Base-by-base conservation (phyloP, 2,329 filamentous ascomycete species). In the Alternaria angustiovoidea region DNA sequence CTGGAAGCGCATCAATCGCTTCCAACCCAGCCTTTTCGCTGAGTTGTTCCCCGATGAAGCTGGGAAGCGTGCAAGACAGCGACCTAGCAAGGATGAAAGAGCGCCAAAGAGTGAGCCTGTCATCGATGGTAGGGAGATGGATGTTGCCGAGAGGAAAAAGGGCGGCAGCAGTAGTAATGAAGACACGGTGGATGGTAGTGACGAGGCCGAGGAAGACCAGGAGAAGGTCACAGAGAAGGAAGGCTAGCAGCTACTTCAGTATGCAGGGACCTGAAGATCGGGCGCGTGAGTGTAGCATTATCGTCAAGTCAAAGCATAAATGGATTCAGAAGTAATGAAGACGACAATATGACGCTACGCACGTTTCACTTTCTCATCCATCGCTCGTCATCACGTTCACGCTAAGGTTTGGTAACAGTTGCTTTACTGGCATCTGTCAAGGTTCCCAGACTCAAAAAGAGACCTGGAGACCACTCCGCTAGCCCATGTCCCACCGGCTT, bases 21-120 rank as follows among this genome's bases (percentile, higher is more conserved):
- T 89, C 73, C 75, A 89, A 63, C 88, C 88, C 0, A 81, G 83
- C 39, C 76, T 90, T 38, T 86, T 89, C 73, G 72, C 75, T 9
- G 87, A 89, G 69, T 76, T 89, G 32, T 89, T 89, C 73, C 87
- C 86, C 0, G 79, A 83, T 51, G 75, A 80, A 61, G 73, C 74
- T 54, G 67, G 69, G 26, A 77, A 76, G 63, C 72, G 72, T 16
- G 69, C 67, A 57, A 68, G 54, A 30, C 47, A 60, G 18, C 72
- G 63, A 51, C 69, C 72, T 5, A 51, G 54, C 4, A 65, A 64
- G 32, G 67, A 68, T 32, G 65, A 66, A n/a, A 62, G 65, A 44
- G 51, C 39, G 36, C 58, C 54, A 16, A 61, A 57, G 48, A 44
- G 36, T n/a, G 54, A 53, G 46, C 39, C 53, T n/a, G 39, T 52